Conservation (phyloP, 306 rosid species). For the Dicorynia guianensis region DNA sequence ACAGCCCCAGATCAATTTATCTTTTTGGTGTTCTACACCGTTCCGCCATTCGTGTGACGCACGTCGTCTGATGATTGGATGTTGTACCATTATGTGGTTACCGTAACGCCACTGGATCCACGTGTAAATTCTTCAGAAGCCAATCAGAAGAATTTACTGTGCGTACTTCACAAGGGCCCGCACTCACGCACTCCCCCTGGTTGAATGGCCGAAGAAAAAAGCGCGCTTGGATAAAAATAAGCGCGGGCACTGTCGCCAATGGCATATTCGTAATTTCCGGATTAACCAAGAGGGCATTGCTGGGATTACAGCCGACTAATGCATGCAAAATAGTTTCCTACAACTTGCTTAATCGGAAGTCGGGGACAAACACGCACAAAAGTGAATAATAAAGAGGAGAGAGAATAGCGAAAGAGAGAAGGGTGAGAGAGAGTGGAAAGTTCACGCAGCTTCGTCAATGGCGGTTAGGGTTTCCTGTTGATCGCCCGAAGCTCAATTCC, state of each 20-base stretch:
- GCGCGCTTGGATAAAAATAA: conserved; percentile 14
- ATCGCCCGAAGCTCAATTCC: conserved; percentile 52
- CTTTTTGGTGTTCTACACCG: background rate
- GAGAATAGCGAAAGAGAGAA: conserved; percentile 25
- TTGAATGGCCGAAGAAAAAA: conserved; percentile 4
- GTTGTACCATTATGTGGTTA: background rate
- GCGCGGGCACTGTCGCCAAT: conserved; percentile 31
- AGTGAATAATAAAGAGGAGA: conserved; percentile 45
- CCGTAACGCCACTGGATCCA: background rate
- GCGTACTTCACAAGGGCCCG: background rate
- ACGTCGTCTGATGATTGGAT: background rate
- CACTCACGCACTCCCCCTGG: no score
- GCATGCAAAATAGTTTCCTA: conserved; percentile 44
- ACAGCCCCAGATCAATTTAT: background rate
- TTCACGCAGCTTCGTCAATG: conserved; percentile 56
- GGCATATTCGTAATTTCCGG: conserved; percentile 44
- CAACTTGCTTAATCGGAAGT: conserved; percentile 46
- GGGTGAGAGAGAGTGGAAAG: conserved; percentile 40
- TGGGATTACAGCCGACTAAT: conserved; percentile 8
- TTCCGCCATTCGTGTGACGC: background rate
- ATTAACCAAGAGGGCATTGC: conserved; percentile 41
- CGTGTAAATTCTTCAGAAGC: background rate
- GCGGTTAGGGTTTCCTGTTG: conserved; percentile 84
- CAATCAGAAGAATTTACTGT: background rate
- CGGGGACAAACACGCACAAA: conserved; percentile 42